phyloP scores from a whole-genome alignment of 768 basidiomycete species.

The Phylloporus scabripes region DNA sequence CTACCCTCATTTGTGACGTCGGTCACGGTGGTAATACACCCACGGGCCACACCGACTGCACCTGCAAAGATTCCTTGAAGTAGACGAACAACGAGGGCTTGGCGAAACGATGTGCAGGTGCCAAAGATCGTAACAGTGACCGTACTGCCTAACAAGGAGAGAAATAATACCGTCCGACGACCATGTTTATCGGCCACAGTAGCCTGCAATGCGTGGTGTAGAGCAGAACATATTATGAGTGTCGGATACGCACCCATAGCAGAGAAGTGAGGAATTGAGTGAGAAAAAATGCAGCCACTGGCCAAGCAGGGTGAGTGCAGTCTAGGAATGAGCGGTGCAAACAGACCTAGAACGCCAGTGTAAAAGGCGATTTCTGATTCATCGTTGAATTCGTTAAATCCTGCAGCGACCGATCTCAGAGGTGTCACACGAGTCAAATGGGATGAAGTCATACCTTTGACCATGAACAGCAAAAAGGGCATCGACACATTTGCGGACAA shows the following conservation, averaged over 20 bases:
- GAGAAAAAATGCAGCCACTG: constrained; percentile 83
- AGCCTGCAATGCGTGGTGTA: constrained; percentile 42
- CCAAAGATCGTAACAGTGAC: constrained; percentile 74
- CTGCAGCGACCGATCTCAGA: constrained; percentile 30
- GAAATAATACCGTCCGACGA: constrained; percentile 72
- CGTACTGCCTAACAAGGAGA: constrained; percentile 83
- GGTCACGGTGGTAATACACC: constrained; percentile 80
- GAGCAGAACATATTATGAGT: background rate
- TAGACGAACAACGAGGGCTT: constrained; percentile 82
- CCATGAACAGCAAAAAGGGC: constrained; percentile 94
- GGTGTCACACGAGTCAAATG: constrained; percentile 9
- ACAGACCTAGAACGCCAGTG: constrained; percentile 76
- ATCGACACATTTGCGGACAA: constrained; percentile 88
- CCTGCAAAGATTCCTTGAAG: constrained; percentile 91
- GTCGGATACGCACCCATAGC: constrained; percentile 61
- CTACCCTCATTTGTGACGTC: constrained; percentile 90
- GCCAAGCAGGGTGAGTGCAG: constrained; percentile 7
- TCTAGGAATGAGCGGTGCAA: constrained; percentile 7
- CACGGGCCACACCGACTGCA: constrained; percentile 91
- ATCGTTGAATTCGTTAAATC: constrained; percentile 63
- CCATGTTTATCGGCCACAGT: constrained; percentile 94
- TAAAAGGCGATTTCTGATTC: constrained; percentile 87
- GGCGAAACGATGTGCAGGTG: constrained; percentile 64
- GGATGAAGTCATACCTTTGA: constrained; percentile 52
- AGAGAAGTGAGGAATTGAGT: constrained; percentile 95